A percentile compares a stretch with the other conserved stretches of the same genome.
phyloP scores from a whole-genome alignment of 2,329 filamentous ascomycete species.

The Elsinoe necatrix region DNA sequence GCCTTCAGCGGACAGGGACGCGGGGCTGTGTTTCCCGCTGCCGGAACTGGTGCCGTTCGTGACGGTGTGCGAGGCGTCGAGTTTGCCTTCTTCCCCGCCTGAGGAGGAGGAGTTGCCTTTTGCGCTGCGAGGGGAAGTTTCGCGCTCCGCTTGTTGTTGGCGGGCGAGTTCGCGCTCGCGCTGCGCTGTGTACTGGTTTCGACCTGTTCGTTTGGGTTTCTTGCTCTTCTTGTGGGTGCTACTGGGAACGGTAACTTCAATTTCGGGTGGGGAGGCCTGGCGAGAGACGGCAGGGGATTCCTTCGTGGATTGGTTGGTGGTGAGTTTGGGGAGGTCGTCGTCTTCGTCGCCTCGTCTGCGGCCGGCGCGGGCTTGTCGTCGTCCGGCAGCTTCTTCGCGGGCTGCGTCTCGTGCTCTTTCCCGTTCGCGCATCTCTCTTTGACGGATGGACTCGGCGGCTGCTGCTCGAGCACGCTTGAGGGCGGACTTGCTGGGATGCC shows the following conservation, averaged over 20 bases:
- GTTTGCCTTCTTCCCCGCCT: conserved; percentile 1
- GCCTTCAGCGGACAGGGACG: neutral
- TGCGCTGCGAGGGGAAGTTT: neutral
- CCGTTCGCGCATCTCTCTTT: conserved; percentile 56
- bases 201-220: conserved; percentile 53
- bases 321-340: conserved; percentile 55
- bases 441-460: conserved; percentile 44
- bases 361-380: conserved; percentile 74
- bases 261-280: conserved; percentile 29
- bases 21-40: conserved; percentile 4
- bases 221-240: conserved; percentile 55
- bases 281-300: conserved; percentile 36
- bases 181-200: conserved; percentile 77
- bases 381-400: conserved; percentile 64
- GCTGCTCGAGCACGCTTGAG: conserved; percentile 39
- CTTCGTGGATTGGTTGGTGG: conserved; percentile 26
- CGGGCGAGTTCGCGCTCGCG: conserved; percentile 54
- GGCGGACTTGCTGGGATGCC: conserved; percentile 20
- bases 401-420: conserved; percentile 62
- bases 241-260: conserved; percentile 34
- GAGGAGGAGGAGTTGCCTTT: neutral
- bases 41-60: neutral
- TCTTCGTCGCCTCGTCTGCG: conserved; percentile 73
- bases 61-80: neutral
- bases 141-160: conserved; percentile 19